A percentile compares a stretch with the other conserved stretches of the same genome.
These are phyloP conservation scores for Gliomastix tumulicola DNA, from an alignment of 2,329 filamentous ascomycete species.

Conservation along the genomic window DNA sequence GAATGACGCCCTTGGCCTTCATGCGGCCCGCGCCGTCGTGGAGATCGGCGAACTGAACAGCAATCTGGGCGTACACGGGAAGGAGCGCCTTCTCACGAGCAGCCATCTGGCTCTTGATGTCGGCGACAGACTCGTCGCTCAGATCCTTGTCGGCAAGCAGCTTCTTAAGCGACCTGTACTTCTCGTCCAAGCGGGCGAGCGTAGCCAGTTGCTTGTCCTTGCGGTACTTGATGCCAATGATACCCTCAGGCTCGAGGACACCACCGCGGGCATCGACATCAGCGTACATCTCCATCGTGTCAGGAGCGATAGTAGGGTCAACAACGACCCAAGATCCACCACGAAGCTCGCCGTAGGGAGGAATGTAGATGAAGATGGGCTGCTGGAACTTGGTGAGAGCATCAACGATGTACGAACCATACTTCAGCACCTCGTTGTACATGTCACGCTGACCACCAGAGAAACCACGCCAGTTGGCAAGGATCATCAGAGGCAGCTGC, in stretches of 20 bases:
- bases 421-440: slow-evolving; percentile 99
- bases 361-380: slow-evolving; percentile 98
- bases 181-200: slow-evolving; percentile 86
- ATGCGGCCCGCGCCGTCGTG: slow-evolving; percentile 96
- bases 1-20: slow-evolving; percentile 95
- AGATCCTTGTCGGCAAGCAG: slow-evolving; percentile 58
- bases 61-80: slow-evolving; percentile 90
- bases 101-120: slow-evolving; percentile 78
- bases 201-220: slow-evolving; percentile 96
- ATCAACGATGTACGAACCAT: slow-evolving; percentile 98
- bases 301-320: slow-evolving; percentile 94
- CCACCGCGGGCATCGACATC: slow-evolving; percentile 91
- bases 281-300: slow-evolving; percentile 99
- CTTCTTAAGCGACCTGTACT: slow-evolving; percentile 79
- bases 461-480: slow-evolving; percentile 99
- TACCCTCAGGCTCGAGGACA: slow-evolving; percentile 96
- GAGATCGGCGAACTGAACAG: slow-evolving; percentile 93
- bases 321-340: slow-evolving; percentile 99
- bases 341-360: slow-evolving; percentile 91
- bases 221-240: slow-evolving; percentile 97
- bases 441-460: slow-evolving; percentile 98
- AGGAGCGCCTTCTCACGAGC: slow-evolving; percentile 82
- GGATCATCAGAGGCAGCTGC: slow-evolving; percentile 96
- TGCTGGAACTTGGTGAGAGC: slow-evolving; percentile 98
- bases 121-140: slow-evolving; percentile 64